Conservation (phyloP, 73 alveolate species). For the Diophrys appendiculata region DNA sequence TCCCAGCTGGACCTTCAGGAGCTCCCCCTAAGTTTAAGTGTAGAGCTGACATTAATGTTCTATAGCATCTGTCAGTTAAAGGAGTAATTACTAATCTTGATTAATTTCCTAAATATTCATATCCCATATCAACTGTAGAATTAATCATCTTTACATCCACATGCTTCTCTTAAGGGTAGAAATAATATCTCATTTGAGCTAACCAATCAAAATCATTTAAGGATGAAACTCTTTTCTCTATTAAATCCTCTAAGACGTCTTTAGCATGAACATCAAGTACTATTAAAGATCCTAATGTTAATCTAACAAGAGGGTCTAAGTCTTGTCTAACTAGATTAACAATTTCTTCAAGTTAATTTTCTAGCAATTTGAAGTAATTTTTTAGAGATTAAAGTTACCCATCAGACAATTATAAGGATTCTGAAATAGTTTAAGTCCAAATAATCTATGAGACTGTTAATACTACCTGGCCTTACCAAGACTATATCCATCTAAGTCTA, state of each 20-base stretch:
- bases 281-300: slow-evolving; percentile 73
- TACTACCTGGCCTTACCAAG: slow-evolving; percentile 83
- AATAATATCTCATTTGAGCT: slow-evolving; percentile 73
- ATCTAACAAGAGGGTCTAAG: slow-evolving; percentile 46
- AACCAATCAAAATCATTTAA: slow-evolving; percentile 75
- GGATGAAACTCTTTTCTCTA: slow-evolving; percentile 47
- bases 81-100: slow-evolving; percentile 91
- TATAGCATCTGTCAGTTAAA: slow-evolving; percentile 89
- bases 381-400: slow-evolving; percentile 71
- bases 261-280: slow-evolving; percentile 94
- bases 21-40: slow-evolving; percentile 94
- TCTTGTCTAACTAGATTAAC: slow-evolving; percentile 70
- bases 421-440: slow-evolving; percentile 73
- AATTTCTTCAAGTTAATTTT: slow-evolving; percentile 61
- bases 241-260: slow-evolving; percentile 65
- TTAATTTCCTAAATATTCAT: slow-evolving; percentile 89
- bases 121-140: slow-evolving; percentile 77
- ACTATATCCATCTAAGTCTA: slow-evolving; percentile 70
- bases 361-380: slow-evolving; percentile 61
- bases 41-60: slow-evolving; percentile 86
- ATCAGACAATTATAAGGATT: slow-evolving; percentile 79
- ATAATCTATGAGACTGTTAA: slow-evolving; percentile 73
- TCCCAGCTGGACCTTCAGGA: slow-evolving; percentile 98
- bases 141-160: slow-evolving; percentile 72
- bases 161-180: slow-evolving; percentile 91